Evolutionary conservation across 1,139 yeast species (phyloP).

Genomic region (Geotrichum klebahnii): DNA sequence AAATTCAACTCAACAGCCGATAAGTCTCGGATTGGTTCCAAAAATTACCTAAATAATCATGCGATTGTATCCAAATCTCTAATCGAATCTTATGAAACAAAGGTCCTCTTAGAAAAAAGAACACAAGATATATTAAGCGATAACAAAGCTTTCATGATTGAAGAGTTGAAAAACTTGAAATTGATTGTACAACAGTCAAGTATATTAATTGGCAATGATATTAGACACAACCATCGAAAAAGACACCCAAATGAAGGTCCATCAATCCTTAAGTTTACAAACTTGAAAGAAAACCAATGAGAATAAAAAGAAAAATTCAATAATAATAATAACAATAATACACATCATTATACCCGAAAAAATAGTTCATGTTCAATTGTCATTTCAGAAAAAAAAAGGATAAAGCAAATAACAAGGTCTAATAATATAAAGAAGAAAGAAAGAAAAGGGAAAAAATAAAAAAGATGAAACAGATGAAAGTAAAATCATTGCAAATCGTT

Average conservation of each 20-base stretch:
- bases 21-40: conserved; percentile 25
- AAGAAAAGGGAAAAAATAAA: no score
- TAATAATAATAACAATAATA: no score
- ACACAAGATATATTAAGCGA: conserved; percentile 19
- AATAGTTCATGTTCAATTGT: no score
- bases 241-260: background rate
- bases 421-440: no score
- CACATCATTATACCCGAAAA: no score
- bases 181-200: conserved; percentile 3
- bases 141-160: background rate
- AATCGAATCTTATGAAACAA: conserved; percentile 26
- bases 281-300: no score
- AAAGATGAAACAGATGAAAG: no score
- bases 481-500: no score
- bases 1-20: conserved; percentile 28
- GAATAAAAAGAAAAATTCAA: no score
- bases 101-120: conserved; percentile 26
- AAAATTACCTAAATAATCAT: conserved; percentile 26
- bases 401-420: no score
- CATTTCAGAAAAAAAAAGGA: no score
- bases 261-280: no score
- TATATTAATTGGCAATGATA: conserved; percentile 5
- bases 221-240: background rate
- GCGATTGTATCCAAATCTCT: conserved; percentile 25
- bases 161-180: conserved; percentile 6